These are phyloP conservation scores for Diaporthe sp. DNA, from an alignment of 2,329 filamentous ascomycete species.

Conservation along the genomic window DNA sequence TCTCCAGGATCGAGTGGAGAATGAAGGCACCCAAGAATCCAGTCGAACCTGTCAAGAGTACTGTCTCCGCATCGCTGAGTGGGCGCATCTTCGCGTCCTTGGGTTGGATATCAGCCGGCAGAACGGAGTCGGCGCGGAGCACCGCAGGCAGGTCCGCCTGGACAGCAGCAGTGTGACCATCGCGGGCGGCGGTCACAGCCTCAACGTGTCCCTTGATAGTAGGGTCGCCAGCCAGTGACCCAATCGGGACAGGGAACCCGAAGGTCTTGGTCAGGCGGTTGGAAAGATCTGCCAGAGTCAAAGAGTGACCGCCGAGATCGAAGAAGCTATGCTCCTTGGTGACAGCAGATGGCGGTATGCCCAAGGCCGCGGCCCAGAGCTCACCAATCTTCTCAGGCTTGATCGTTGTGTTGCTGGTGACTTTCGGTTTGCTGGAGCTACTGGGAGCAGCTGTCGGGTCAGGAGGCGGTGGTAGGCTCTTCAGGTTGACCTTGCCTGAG, in stretches of 20 bases:
- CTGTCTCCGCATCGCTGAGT: slow-evolving; percentile 73
- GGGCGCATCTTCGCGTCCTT: slow-evolving; percentile 63
- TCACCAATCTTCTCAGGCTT: slow-evolving; percentile 74
- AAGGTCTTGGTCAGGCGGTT: slow-evolving; percentile 75
- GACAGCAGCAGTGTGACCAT: slow-evolving; percentile 78
- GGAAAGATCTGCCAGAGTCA: slow-evolving; percentile 82
- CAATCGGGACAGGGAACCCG: slow-evolving; percentile 78
- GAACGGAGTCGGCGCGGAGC: slow-evolving; percentile 71
- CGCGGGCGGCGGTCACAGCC: slow-evolving; percentile 75
- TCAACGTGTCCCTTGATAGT: slow-evolving; percentile 79
- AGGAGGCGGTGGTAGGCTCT: slow-evolving; percentile 74
- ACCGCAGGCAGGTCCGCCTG: slow-evolving; percentile 80
- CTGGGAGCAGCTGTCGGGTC: slow-evolving; percentile 49
- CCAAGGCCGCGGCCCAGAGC: slow-evolving; percentile 77
- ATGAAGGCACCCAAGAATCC: slow-evolving; percentile 82
- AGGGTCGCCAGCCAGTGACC: slow-evolving; percentile 75
- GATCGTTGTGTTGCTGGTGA: slow-evolving; percentile 71
- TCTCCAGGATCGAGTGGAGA: slow-evolving; percentile 74
- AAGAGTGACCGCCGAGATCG: slow-evolving; percentile 81
- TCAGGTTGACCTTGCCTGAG: slow-evolving; percentile 82
- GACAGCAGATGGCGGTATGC: slow-evolving; percentile 70
- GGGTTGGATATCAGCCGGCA: slow-evolving; percentile 77
- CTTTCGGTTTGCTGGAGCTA: slow-evolving; percentile 54
- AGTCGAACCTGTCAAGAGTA: slow-evolving; percentile 80
- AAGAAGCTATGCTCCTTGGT: slow-evolving; percentile 82